These are phyloP conservation scores for Fusarium sarcochroum DNA, from an alignment of 2,329 filamentous ascomycete species.

Conservation along the genomic window DNA sequence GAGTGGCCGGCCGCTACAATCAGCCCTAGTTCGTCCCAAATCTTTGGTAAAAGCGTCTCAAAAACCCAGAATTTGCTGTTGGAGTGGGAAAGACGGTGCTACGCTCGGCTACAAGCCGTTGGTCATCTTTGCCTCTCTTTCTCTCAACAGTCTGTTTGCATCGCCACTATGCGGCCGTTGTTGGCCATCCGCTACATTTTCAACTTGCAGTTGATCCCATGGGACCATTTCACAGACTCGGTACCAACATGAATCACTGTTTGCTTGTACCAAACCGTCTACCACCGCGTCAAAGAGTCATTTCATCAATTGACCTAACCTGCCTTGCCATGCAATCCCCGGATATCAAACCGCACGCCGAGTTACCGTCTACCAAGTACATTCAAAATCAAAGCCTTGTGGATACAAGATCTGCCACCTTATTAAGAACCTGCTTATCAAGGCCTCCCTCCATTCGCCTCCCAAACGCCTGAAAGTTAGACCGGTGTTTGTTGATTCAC, in stretches of 20 bases:
- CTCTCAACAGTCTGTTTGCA: not conserved
- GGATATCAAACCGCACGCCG: conserved; percentile 39
- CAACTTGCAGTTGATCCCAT: not conserved
- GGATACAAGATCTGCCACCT: conserved; percentile 35
- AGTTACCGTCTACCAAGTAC: conserved; percentile 41
- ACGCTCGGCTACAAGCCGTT: conserved; percentile 8
- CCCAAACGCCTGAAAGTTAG: conserved; percentile 30
- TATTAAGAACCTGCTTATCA: conserved; percentile 14
- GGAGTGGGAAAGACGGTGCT: conserved; percentile 21
- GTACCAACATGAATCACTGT: not conserved
- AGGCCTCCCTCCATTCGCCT: conserved; percentile 10
- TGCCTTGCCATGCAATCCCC: conserved; percentile 29
- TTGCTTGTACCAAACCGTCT: not conserved
- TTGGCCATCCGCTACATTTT: not conserved
- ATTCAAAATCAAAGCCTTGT: conserved; percentile 37
- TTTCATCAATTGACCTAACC: conserved; percentile 39
- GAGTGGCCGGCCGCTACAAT: conserved; percentile 2
- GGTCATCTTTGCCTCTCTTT: not conserved
- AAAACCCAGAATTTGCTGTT: conserved; percentile 2
- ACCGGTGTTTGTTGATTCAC: conserved; percentile 13
- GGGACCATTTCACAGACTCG: not conserved
- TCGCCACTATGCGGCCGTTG: conserved; percentile 12
- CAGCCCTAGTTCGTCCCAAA: conserved; percentile 13
- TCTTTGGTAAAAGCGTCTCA: conserved; percentile 6
- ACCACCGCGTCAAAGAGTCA: not conserved